Evolutionary conservation across 164 flowering plant species (phyloP).

Genomic region (Protea cynaroides): DNA sequence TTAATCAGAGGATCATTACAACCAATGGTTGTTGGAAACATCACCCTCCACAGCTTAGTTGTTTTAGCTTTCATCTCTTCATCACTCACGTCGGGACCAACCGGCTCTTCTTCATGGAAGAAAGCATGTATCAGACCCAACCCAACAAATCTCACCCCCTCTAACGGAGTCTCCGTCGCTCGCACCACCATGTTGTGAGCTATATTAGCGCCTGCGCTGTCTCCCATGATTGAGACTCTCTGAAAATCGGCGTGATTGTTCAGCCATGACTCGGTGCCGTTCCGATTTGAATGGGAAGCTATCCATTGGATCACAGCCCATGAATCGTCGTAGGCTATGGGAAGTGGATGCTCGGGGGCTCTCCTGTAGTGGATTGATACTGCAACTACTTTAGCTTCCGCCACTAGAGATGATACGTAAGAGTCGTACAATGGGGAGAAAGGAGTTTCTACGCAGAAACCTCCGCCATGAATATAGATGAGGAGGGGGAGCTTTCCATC

Average conservation of each 20-base stretch:
- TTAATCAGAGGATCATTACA: background rate
- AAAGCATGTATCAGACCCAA: slow-evolving; percentile 21
- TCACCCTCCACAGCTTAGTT: background rate
- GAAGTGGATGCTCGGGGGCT: slow-evolving; percentile 35
- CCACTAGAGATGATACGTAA: slow-evolving; percentile 16
- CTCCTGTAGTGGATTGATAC: slow-evolving; percentile 39
- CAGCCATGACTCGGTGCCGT: slow-evolving; percentile 24
- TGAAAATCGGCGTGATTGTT: slow-evolving; percentile 18
- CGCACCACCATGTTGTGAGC: slow-evolving; percentile 21
- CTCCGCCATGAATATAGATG: background rate
- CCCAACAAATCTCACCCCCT: slow-evolving; percentile 21
- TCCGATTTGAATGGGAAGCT: slow-evolving; percentile 10
- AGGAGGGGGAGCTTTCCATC: background rate
- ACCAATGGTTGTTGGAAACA: background rate
- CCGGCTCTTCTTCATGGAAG: slow-evolving; percentile 34
- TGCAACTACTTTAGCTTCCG: slow-evolving; percentile 16
- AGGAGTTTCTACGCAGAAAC: background rate
- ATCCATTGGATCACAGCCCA: slow-evolving; percentile 38
- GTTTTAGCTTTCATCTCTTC: background rate
- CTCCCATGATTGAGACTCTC: slow-evolving; percentile 31
- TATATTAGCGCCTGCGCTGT: slow-evolving; percentile 38
- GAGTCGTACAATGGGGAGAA: slow-evolving; percentile 3
- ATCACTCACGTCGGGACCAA: slow-evolving; percentile 14
- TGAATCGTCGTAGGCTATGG: slow-evolving; percentile 31
- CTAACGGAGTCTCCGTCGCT: slow-evolving; percentile 11